Percentiles rank a stretch among this genome's conserved stretches.
phyloP scores from a whole-genome alignment of 2,329 filamentous ascomycete genomes.

The Rhynchosporium graminicola region DNA sequence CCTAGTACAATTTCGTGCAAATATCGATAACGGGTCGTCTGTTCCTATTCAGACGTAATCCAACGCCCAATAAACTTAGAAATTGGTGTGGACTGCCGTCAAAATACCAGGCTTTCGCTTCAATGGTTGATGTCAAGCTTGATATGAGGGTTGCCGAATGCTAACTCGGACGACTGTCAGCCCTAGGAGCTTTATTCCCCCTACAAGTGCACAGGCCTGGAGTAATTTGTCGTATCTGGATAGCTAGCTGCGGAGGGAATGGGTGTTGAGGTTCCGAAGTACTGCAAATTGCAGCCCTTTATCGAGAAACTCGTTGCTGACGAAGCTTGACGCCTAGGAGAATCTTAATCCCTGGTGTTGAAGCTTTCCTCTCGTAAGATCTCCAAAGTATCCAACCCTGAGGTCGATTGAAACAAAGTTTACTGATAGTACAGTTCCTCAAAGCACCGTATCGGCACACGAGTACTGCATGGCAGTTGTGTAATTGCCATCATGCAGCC shows the following conservation, averaged over 20 bases:
- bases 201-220: background rate
- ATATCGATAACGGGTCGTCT: conserved; percentile 1
- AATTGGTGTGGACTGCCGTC: background rate
- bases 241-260: background rate
- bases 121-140: background rate
- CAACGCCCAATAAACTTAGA: background rate
- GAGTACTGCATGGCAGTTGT: background rate
- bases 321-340: too few relatives aligned
- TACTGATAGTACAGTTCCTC: background rate
- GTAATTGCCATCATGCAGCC: background rate
- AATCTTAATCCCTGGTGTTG: too few relatives aligned
- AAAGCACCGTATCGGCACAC: background rate
- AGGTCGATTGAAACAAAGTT: background rate
- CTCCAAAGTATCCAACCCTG: background rate
- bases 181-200: background rate
- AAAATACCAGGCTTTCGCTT: background rate
- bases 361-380: too few relatives aligned
- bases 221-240: background rate
- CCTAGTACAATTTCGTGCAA: background rate
- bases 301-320: too few relatives aligned
- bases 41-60: background rate
- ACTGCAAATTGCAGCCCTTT: too few relatives aligned
- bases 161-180: conserved; percentile 1
- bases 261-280: too few relatives aligned
- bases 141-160: background rate